Percentiles rank a stretch among this genome's conserved stretches.
These are phyloP conservation scores for Leersia perrieri DNA, from an alignment of 176 grass and related monocot genomes.

Conservation along the genomic window DNA sequence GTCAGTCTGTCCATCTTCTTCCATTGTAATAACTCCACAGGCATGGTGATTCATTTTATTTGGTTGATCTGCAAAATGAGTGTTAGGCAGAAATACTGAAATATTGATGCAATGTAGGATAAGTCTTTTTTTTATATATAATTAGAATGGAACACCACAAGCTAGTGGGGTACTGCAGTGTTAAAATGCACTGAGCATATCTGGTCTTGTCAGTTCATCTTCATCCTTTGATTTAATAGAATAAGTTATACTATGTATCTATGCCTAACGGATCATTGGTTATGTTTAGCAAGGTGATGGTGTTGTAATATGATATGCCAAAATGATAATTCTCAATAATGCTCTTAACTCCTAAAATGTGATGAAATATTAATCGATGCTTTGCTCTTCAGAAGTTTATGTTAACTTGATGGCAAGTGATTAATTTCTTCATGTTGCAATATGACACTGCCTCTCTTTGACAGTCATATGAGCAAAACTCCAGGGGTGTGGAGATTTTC, in stretches of 20 bases:
- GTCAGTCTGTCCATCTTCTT: slow-evolving; percentile 4
- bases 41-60: neutral
- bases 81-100: neutral
- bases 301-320: neutral
- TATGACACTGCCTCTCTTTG: neutral
- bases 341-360: neutral
- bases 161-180: neutral
- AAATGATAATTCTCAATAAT: slow-evolving; percentile 1
- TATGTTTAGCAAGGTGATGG: neutral
- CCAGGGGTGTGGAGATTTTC: slow-evolving; percentile 90
- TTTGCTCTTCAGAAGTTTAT: neutral
- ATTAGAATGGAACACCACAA: no score
- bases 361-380: neutral
- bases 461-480: slow-evolving; percentile 79
- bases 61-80: neutral
- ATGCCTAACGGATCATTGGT: neutral
- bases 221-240: slow-evolving; percentile 9
- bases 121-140: neutral
- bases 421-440: neutral
- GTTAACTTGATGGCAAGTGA: slow-evolving; percentile 7
- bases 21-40: neutral
- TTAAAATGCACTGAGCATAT: neutral
- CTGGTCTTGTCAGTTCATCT: slow-evolving; percentile 18
- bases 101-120: neutral
- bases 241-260: neutral